A percentile compares a stretch with the other conserved stretches of the same genome.
phyloP scores from a whole-genome alignment of 2,329 filamentous ascomycete species.

The Fusarium floridanum region DNA sequence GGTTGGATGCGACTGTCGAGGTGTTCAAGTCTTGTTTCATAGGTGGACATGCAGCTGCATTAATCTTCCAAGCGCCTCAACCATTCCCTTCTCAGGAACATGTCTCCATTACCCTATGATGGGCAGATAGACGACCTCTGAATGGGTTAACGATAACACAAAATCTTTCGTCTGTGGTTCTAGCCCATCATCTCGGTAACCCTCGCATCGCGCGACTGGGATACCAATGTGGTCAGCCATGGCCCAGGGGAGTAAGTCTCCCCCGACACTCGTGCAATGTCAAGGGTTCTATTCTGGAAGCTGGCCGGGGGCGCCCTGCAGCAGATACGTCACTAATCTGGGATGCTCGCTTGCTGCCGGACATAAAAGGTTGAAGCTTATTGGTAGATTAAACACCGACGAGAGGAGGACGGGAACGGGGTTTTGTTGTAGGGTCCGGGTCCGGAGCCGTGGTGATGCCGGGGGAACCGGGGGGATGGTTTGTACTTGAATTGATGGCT shows the following conservation, averaged over 20 bases:
- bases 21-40: not conserved
- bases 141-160: not conserved
- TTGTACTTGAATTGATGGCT: not conserved
- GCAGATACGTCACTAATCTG: slow-evolving; percentile 7
- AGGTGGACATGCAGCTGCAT: not conserved
- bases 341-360: slow-evolving; percentile 6
- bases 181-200: slow-evolving; percentile 13
- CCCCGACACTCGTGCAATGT: not conserved
- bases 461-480: not conserved
- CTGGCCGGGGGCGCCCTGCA: not conserved
- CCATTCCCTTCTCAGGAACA: not conserved
- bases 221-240: not conserved
- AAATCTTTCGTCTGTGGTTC: not conserved
- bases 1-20: not conserved
- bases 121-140: not conserved
- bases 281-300: slow-evolving; percentile 4
- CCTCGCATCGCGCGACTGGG: slow-evolving; percentile 1
- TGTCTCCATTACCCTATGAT: not conserved
- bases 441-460: slow-evolving; percentile 2
- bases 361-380: slow-evolving; percentile 13
- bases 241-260: not conserved
- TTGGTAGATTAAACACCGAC: slow-evolving; percentile 18
- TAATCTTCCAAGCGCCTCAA: not conserved
- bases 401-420: slow-evolving; percentile 14
- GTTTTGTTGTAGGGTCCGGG: slow-evolving; percentile 13